These are phyloP conservation scores for Plasmodium coatneyi DNA, from an alignment of 169 alveolate species.

Conservation along the genomic window DNA sequence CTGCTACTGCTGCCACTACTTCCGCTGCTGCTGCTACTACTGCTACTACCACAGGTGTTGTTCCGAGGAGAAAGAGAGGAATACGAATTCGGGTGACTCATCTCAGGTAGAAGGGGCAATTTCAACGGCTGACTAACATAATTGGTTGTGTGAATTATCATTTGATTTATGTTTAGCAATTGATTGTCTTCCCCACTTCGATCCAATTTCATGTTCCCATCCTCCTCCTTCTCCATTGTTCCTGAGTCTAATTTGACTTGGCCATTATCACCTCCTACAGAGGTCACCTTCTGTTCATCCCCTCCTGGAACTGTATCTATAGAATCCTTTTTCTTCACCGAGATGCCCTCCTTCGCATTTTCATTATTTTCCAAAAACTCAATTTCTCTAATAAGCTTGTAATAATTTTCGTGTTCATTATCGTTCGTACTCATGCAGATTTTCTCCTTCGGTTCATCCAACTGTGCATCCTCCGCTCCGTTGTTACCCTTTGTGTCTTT, in stretches of 20 bases:
- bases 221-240: neutral
- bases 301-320: neutral
- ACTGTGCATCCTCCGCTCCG: neutral
- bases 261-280: neutral
- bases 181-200: constrained; percentile 15
- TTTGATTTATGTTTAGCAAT: constrained; percentile 9
- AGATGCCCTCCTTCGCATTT: neutral
- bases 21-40: neutral
- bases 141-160: constrained; percentile 4
- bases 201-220: neutral
- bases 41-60: constrained; percentile 10
- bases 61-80: constrained; percentile 38
- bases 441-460: neutral
- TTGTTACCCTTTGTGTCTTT: neutral
- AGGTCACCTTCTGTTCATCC: neutral
- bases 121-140: constrained; percentile 30
- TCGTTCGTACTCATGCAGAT: neutral
- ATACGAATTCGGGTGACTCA: constrained; percentile 52
- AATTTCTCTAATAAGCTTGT: constrained; percentile 58
- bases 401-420: constrained; percentile 56
- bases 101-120: constrained; percentile 50
- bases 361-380: constrained; percentile 62
- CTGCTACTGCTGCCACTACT: neutral
- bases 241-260: neutral
- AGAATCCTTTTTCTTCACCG: neutral